Conservation (phyloP, 371 early-diverging fungal species). For the Smittium culicis region DNA sequence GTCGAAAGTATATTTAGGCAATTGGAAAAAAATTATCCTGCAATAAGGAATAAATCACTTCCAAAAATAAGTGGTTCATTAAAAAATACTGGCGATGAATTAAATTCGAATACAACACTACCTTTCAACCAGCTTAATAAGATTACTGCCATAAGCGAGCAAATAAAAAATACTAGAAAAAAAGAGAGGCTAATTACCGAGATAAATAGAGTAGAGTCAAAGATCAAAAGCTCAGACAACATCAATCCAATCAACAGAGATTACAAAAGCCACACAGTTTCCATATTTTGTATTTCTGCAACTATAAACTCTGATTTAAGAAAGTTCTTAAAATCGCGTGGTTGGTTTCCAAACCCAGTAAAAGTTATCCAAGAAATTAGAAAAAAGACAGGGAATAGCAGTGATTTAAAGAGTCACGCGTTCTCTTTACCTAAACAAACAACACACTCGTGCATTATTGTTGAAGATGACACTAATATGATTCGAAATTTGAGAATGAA, state of each 20-base stretch:
- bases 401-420: not conserved
- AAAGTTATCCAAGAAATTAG: conserved; percentile 4
- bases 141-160: not conserved
- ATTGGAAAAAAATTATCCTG: not conserved
- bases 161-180: not conserved
- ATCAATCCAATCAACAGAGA: conserved; percentile 12
- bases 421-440: conserved; percentile 9
- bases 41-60: no score
- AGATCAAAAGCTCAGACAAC: not conserved
- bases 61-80: not conserved
- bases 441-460: conserved; percentile 23
- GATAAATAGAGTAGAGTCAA: not conserved
- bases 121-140: not conserved
- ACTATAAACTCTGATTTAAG: conserved; percentile 18
- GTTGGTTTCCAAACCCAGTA: conserved; percentile 16
- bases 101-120: not conserved
- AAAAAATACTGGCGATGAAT: not conserved
- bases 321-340: conserved; percentile 14
- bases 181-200: not conserved
- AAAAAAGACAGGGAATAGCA: not conserved
- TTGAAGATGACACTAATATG: conserved; percentile 16
- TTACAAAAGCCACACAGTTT: not conserved
- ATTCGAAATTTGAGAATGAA: conserved; percentile 20
- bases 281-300: conserved; percentile 18
- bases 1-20: conserved; percentile 16